These are phyloP conservation scores for Eragrostis tef DNA, from an alignment of 202 grass and related monocot genomes.

Conservation along the genomic window DNA sequence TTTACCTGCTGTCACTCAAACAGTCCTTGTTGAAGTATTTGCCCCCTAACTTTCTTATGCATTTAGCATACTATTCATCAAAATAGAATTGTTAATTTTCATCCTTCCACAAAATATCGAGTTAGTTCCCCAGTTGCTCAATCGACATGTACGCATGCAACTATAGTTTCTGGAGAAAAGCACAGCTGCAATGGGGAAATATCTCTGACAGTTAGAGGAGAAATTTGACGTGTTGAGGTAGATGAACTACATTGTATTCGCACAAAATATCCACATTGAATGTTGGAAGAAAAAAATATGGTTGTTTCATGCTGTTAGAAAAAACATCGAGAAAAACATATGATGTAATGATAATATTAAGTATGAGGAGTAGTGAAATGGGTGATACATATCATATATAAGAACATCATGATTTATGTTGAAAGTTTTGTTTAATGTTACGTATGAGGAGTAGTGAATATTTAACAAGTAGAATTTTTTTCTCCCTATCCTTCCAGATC, in stretches of 20 bases:
- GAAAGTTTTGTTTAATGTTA: no score
- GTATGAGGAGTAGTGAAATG: background rate
- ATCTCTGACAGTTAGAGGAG: background rate
- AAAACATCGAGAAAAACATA: background rate
- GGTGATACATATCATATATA: slow-evolving; percentile 5
- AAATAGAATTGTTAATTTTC: no score
- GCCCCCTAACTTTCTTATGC: background rate
- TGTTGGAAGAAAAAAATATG: background rate
- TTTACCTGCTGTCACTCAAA: slow-evolving; percentile 36
- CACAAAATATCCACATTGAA: background rate
- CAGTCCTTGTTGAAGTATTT: background rate
- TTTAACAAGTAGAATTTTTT: no score
- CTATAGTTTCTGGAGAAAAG: background rate
- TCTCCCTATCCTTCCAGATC: background rate
- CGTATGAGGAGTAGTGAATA: no score
- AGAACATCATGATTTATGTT: background rate
- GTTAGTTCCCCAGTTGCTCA: background rate
- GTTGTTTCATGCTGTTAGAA: background rate
- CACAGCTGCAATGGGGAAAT: background rate
- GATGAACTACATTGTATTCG: background rate
- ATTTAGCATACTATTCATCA: no score
- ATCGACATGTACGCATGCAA: no score
- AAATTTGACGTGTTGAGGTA: background rate
- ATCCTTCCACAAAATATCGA: no score
- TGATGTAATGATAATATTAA: background rate